Conservation (phyloP, 108 stramenopile genomes). For the Cyclotella distinguenda region DNA sequence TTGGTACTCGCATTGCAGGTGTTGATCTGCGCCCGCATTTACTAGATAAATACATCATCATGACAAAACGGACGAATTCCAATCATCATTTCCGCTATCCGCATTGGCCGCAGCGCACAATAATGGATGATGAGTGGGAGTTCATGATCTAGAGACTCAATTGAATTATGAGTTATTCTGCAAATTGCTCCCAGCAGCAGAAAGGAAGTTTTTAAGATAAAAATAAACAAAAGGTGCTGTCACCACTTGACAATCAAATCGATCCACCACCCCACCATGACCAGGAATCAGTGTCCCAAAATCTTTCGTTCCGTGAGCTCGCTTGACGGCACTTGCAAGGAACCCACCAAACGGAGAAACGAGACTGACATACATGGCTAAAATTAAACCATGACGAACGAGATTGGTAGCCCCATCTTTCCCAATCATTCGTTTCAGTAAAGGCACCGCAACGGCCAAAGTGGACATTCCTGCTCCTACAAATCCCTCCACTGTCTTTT, state of each 20-base stretch:
- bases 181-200: slow-evolving; percentile 1
- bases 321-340: slow-evolving; percentile 94
- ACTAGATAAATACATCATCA: too few relatives aligned
- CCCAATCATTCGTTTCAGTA: slow-evolving; percentile 16
- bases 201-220: slow-evolving; percentile 36
- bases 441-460: slow-evolving; percentile 38
- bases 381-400: slow-evolving; percentile 62
- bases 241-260: slow-evolving; percentile 95
- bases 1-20: too few relatives aligned
- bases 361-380: slow-evolving; percentile 87
- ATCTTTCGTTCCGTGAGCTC: slow-evolving; percentile 96
- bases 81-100: too few relatives aligned
- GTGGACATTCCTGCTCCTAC: slow-evolving; percentile 89
- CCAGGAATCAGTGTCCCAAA: slow-evolving; percentile 96
- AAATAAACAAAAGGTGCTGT: slow-evolving; percentile 91
- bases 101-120: too few relatives aligned
- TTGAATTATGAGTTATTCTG: not conserved
- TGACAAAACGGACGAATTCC: too few relatives aligned
- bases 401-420: slow-evolving; percentile 15
- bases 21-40: too few relatives aligned
- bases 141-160: too few relatives aligned
- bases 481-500: slow-evolving; percentile 98
- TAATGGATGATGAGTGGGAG: too few relatives aligned
- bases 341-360: slow-evolving; percentile 99
- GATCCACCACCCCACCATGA: slow-evolving; percentile 97